phyloP scores from a whole-genome alignment of 805 yeast genomes.

The Candida montana region DNA sequence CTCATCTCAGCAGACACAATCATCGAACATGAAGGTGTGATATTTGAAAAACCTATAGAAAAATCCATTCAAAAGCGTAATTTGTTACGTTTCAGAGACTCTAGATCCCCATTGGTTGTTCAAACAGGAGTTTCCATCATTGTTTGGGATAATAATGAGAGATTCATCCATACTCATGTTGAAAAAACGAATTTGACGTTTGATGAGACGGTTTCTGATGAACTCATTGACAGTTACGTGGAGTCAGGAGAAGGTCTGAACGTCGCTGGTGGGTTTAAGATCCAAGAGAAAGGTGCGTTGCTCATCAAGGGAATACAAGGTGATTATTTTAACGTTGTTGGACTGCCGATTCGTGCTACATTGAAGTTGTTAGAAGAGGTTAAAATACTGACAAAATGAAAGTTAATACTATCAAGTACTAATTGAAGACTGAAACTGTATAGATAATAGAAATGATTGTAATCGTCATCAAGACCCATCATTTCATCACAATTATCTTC shows the following conservation, averaged over 20 bases:
- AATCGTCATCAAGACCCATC: too few relatives aligned
- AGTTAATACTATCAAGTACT: too few relatives aligned
- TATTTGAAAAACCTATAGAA: constrained; percentile 77
- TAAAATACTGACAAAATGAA: too few relatives aligned
- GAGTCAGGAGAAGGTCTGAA: constrained; percentile 64
- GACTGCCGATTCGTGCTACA: constrained; percentile 68
- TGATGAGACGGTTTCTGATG: constrained; percentile 43
- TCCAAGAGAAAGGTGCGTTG: constrained; percentile 68
- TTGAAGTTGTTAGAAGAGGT: constrained; percentile 37
- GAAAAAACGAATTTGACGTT: constrained; percentile 40
- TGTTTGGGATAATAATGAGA: constrained; percentile 11
- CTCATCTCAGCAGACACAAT: constrained; percentile 77
- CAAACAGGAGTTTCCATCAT: constrained; percentile 51
- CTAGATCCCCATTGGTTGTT: constrained; percentile 39
- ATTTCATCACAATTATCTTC: too few relatives aligned
- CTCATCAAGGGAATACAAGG: constrained; percentile 64
- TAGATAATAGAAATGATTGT: too few relatives aligned
- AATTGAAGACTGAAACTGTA: too few relatives aligned
- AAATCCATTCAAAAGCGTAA: constrained; percentile 44
- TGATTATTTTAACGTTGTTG: constrained; percentile 83
- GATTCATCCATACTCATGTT: constrained; percentile 19
- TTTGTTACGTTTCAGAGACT: constrained; percentile 43
- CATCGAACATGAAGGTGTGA: constrained; percentile 50
- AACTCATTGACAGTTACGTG: constrained; percentile 57
- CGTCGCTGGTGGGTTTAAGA: constrained; percentile 92